These are phyloP conservation scores for Gossypium thurberi DNA, from an alignment of 345 rosid genomes.

Conservation along the genomic window DNA sequence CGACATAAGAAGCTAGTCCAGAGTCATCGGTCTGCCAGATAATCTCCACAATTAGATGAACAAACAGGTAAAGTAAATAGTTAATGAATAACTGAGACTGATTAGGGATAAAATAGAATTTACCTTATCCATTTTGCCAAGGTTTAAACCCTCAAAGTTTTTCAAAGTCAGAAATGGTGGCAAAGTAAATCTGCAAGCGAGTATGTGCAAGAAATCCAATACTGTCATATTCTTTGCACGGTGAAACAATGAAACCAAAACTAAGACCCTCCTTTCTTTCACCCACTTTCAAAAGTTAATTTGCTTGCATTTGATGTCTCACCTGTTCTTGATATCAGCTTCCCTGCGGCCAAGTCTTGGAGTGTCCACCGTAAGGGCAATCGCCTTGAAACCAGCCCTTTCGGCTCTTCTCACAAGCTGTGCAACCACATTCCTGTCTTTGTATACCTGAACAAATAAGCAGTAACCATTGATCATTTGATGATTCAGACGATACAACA, in stretches of 20 bases:
- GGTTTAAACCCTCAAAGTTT: constrained; percentile 81
- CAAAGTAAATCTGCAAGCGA: constrained; percentile 52
- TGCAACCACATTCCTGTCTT: constrained; percentile 72
- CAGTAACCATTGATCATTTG: not conserved
- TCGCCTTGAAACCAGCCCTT: constrained; percentile 88
- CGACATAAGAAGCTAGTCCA: constrained; percentile 87
- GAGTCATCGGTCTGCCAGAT: constrained; percentile 63
- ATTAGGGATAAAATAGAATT: not conserved
- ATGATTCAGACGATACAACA: not conserved
- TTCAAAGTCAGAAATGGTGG: constrained; percentile 70
- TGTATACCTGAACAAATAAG: constrained; percentile 49
- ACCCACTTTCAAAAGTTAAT: not conserved
- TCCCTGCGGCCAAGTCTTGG: constrained; percentile 96
- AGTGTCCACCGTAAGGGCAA: constrained; percentile 94
- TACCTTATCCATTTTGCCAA: constrained; percentile 72
- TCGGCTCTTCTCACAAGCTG: constrained; percentile 92
- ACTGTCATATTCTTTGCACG: not conserved
- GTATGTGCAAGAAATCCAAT: not conserved
- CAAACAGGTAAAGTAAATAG: not conserved
- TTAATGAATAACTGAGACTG: not conserved
- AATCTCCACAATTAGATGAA: constrained; percentile 1
- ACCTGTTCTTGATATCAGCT: constrained; percentile 95
- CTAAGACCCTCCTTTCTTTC: not conserved
- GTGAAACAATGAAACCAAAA: not conserved
- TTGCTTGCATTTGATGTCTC: constrained; percentile 3